These are phyloP conservation scores for Clathrospora elynae DNA, from an alignment of 2,329 filamentous ascomycete genomes.

Conservation along the genomic window DNA sequence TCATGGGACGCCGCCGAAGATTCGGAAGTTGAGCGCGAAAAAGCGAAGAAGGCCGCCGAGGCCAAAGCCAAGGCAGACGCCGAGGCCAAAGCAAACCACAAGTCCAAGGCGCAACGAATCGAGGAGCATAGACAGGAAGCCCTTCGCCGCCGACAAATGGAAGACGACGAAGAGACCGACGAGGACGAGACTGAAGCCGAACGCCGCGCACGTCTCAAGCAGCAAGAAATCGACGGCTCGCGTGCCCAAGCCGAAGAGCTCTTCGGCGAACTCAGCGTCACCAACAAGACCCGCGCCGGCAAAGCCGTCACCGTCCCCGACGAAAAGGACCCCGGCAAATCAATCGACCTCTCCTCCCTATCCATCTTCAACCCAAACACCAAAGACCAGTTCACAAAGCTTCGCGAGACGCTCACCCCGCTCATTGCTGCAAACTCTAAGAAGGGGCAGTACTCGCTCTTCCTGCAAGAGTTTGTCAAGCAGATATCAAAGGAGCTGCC, in stretches of 20 bases:
- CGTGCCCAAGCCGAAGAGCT: slow-evolving; percentile 89
- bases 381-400: slow-evolving; percentile 80
- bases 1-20: slow-evolving; percentile 98
- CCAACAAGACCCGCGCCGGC: slow-evolving; percentile 69
- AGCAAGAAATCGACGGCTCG: slow-evolving; percentile 84
- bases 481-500: slow-evolving; percentile 84
- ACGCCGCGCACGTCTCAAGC: slow-evolving; percentile 73
- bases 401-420: slow-evolving; percentile 79
- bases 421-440: slow-evolving; percentile 75
- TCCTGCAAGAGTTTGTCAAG: slow-evolving; percentile 90
- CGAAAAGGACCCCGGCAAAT: slow-evolving; percentile 72
- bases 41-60: slow-evolving; percentile 83
- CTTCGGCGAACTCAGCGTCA: slow-evolving; percentile 76
- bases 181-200: slow-evolving; percentile 76
- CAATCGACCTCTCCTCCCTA: slow-evolving; percentile 79
- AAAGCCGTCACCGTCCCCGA: slow-evolving; percentile 73
- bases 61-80: slow-evolving; percentile 88
- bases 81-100: slow-evolving; percentile 87
- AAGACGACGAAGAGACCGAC: slow-evolving; percentile 62
- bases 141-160: slow-evolving; percentile 62
- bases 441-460: slow-evolving; percentile 88
- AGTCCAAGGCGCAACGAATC: slow-evolving; percentile 84
- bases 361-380: slow-evolving; percentile 87
- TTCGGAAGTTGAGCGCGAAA: slow-evolving; percentile 94
- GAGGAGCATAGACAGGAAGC: slow-evolving; percentile 71